Evolutionary conservation across 2,329 filamentous ascomycete species (phyloP).

Genomic region (Talaromyces sp.): DNA sequence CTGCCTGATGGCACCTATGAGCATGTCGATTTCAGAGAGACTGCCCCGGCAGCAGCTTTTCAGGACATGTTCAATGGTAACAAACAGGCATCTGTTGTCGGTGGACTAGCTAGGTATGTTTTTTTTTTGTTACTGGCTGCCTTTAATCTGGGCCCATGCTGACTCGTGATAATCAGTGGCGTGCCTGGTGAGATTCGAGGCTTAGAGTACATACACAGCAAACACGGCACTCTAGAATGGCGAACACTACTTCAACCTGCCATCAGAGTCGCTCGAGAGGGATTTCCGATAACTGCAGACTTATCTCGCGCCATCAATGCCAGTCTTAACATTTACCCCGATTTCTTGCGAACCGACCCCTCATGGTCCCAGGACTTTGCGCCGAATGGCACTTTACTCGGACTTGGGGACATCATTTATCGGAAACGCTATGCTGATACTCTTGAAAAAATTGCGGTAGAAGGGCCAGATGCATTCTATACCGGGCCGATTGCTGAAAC

Average conservation of each 20-base stretch:
- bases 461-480: constrained; percentile 73
- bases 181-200: constrained; percentile 65
- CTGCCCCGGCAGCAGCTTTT: constrained; percentile 74
- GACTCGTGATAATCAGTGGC: constrained; percentile 43
- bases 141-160: no score
- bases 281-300: constrained; percentile 71
- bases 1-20: constrained; percentile 72
- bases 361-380: constrained; percentile 87
- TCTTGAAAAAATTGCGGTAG: constrained; percentile 68
- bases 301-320: constrained; percentile 67
- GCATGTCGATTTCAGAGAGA: constrained; percentile 84
- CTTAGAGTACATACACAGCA: constrained; percentile 69
- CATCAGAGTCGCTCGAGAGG: constrained; percentile 67
- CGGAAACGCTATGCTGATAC: constrained; percentile 76
- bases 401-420: constrained; percentile 72
- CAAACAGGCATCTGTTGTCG: constrained; percentile 60
- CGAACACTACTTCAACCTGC: constrained; percentile 68
- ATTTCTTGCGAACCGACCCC: constrained; percentile 71
- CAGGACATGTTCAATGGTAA: constrained; percentile 83
- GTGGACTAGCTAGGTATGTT: constrained; percentile 62
- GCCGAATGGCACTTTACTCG: constrained; percentile 69
- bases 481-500: constrained; percentile 67
- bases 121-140: no score
- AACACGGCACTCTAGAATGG: constrained; percentile 63
- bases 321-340: constrained; percentile 46